Conservation (phyloP, 2,329 filamentous ascomycete genomes). For the Chrysosporium keratinophilum region DNA sequence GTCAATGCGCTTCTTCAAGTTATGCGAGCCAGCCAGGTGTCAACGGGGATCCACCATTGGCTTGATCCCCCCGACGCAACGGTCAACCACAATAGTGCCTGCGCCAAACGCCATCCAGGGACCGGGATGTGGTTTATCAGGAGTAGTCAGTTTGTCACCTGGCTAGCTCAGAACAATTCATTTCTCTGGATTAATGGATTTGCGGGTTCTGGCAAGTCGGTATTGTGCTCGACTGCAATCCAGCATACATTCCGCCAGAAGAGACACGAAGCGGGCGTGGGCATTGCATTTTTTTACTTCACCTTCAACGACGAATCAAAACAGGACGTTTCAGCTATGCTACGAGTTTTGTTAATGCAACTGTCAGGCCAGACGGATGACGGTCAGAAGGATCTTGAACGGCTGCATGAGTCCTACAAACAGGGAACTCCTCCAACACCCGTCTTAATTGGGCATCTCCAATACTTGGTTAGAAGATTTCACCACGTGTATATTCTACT, state of each 20-base stretch:
- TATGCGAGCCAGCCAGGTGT: slow-evolving; percentile 4
- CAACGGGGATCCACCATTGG: slow-evolving; percentile 23
- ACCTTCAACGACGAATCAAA: slow-evolving; percentile 24
- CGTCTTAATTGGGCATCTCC: too few species aligned
- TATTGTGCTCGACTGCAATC: slow-evolving; percentile 26
- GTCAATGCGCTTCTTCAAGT: background rate
- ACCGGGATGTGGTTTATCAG: slow-evolving; percentile 30
- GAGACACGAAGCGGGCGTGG: slow-evolving; percentile 12
- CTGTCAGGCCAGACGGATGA: slow-evolving; percentile 12
- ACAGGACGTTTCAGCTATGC: slow-evolving; percentile 18
- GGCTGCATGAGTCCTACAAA: slow-evolving; percentile 4
- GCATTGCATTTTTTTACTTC: slow-evolving; percentile 24
- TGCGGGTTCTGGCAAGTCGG: slow-evolving; percentile 27
- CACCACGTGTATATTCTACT: too few species aligned
- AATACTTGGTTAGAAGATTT: too few species aligned
- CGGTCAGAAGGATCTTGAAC: slow-evolving; percentile 16
- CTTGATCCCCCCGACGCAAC: slow-evolving; percentile 31
- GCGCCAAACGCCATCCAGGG: slow-evolving; percentile 24
- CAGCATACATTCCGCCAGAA: slow-evolving; percentile 17
- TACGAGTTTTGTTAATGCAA: slow-evolving; percentile 23
- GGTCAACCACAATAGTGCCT: slow-evolving; percentile 26
- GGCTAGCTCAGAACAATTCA: slow-evolving; percentile 21
- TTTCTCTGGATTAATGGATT: slow-evolving; percentile 26
- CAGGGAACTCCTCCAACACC: too few species aligned
- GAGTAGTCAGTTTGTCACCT: slow-evolving; percentile 18